Percentiles rank a stretch among this genome's conserved stretches.
Evolutionary conservation across 176 grass and related monocot genomes (phyloP).

Genomic region (Triticum dicoccoides): DNA sequence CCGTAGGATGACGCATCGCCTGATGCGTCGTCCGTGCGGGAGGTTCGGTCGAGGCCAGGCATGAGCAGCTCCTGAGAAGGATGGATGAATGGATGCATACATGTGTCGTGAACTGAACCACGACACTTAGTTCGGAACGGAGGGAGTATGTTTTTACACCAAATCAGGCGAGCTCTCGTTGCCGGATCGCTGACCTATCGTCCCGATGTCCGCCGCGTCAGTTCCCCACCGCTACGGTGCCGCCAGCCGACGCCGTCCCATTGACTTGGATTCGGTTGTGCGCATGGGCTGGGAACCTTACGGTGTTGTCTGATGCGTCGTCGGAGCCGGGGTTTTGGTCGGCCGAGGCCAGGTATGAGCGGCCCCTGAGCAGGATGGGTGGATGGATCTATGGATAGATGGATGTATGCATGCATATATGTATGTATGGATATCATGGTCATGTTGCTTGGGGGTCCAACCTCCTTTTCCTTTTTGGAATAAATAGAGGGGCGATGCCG

Average conservation of each 20-base stretch:
- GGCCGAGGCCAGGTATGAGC: neutral
- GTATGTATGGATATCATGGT: no score
- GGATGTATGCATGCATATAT: no score
- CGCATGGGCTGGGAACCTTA: conserved; percentile 1
- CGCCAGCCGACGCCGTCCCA: neutral
- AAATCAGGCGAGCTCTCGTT: neutral
- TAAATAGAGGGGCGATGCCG: no score
- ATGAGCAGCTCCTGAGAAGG: neutral
- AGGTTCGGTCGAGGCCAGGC: conserved; percentile 3
- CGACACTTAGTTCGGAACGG: no score
- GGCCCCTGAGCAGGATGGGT: neutral
- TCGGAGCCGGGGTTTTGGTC: neutral
- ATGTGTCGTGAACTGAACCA: no score
- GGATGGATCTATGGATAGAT: neutral
- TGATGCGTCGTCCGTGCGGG: neutral
- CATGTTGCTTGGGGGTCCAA: no score
- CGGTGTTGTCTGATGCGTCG: neutral
- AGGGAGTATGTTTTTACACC: neutral
- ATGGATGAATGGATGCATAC: neutral
- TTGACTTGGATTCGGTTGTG: neutral
- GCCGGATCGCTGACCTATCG: neutral
- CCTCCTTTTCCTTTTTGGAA: no score
- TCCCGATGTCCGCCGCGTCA: neutral
- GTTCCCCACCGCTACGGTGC: neutral
- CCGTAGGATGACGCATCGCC: no score